Percentiles rank a stretch among this genome's conserved stretches.
Evolutionary conservation across 208 protist species (phyloP).

Genomic region (Leptomonas seymouri): DNA sequence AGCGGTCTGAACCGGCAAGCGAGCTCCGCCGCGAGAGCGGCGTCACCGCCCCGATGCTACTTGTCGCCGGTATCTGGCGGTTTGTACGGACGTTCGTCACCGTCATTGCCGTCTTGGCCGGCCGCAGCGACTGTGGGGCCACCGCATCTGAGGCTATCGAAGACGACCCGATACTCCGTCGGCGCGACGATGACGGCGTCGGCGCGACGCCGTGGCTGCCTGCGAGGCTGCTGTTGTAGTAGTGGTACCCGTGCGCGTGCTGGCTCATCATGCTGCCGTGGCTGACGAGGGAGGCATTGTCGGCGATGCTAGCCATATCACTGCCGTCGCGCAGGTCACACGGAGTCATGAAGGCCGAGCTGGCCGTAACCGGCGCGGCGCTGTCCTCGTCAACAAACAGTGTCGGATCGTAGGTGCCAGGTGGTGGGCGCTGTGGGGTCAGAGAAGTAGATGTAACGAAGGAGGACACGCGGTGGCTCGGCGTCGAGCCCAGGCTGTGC

Average conservation of each 20-base stretch:
- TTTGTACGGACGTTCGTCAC: constrained; percentile 21
- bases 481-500: constrained; percentile 21
- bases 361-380: constrained; percentile 15
- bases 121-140: not conserved
- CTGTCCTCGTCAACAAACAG: constrained; percentile 30
- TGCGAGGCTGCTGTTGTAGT: constrained; percentile 28
- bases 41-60: not conserved
- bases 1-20: constrained; percentile 18
- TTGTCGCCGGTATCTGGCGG: constrained; percentile 5
- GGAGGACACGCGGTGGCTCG: not conserved
- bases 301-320: constrained; percentile 10
- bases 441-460: not conserved
- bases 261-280: constrained; percentile 28
- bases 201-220: not conserved
- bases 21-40: constrained; percentile 23
- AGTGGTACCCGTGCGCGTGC: constrained; percentile 28
- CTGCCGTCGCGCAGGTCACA: constrained; percentile 14
- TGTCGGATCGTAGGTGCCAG: constrained; percentile 3
- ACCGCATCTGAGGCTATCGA: not conserved
- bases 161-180: not conserved
- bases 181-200: not conserved
- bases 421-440: not conserved
- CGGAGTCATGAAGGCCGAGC: constrained; percentile 26
- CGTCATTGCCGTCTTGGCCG: not conserved
- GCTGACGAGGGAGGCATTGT: constrained; percentile 22